Evolutionary conservation across 2,329 filamentous ascomycete genomes (phyloP), one percentile per base, ranked within the genome.

Genomic region (Dactylonectria estremocensis): DNA sequence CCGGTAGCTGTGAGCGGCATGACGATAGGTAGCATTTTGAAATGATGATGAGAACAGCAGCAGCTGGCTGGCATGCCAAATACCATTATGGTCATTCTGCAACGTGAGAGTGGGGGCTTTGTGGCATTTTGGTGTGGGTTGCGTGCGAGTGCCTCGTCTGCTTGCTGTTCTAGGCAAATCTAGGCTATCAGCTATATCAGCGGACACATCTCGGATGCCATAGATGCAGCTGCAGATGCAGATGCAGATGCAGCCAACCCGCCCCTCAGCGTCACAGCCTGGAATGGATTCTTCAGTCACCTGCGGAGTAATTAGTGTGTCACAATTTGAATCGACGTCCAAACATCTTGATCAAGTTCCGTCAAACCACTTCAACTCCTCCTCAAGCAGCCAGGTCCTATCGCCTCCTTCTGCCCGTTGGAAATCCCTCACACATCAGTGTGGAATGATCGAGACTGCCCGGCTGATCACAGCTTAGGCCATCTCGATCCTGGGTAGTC

Each of bases 131-230:
- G 20, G 24, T 24, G 60, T 35, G 37, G 48, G 22, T 45, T 50
- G 50, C 24, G 35, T 22, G 22, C 20, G 10, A 8, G n/a, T 5
- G 22, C 50, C 59, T 55, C 59, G 22, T 58, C 28, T 37, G 53
- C 24, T 61, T 66, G 37, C 52, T 61, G 53, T 66, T 66, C 64
- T 54, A 35, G 64, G 64, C 64, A 61, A 61, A 57, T 66, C 37
- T 52, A 53, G 28, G 53, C 64, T 66, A 66, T 66, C 64, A n/a
- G 43, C 45, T 9, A 46, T 20, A 20, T 22, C 45, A 46, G n/a
- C 45, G 18, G 18, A 46, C 7, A 3, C 45, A 10, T 13, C 53
- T 45, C 22, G 10, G 35, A 43, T 16, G 46, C 46, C 45, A 11
- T 31, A 33, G 31, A 16, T 18, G 7, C 48, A 50, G 48, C 28